Conservation (phyloP, 495 filamentous ascomycete species). For the Antarctomyces pellizariae region DNA sequence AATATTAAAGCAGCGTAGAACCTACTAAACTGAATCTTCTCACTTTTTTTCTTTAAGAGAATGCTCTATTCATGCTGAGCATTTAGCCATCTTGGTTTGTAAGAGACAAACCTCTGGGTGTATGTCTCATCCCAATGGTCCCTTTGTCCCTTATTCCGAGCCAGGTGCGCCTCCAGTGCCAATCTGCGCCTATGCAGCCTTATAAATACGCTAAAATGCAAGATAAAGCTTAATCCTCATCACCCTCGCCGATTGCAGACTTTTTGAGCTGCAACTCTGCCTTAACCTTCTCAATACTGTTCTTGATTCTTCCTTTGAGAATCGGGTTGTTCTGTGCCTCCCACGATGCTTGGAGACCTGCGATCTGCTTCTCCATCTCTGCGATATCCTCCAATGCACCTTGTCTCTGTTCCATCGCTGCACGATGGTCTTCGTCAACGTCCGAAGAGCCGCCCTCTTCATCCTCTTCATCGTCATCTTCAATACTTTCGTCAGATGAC, state of each 20-base stretch:
- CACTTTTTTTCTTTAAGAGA: too few relatives aligned
- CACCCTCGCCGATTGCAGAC: slow-evolving; percentile 22
- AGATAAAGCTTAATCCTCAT: slow-evolving; percentile 17
- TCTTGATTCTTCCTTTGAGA: slow-evolving; percentile 26
- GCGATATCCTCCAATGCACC: slow-evolving; percentile 30
- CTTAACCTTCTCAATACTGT: slow-evolving; percentile 27
- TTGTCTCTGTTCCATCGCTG: slow-evolving; percentile 21
- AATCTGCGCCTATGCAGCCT: not conserved
- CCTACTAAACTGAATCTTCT: too few relatives aligned
- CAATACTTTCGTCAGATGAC: slow-evolving; percentile 16
- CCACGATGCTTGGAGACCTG: slow-evolving; percentile 16
- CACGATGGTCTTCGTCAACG: slow-evolving; percentile 22
- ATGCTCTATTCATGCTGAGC: too few relatives aligned
- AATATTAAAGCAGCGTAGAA: too few relatives aligned
- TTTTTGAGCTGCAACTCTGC: slow-evolving; percentile 34
- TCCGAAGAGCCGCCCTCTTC: slow-evolving; percentile 22
- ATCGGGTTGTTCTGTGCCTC: slow-evolving; percentile 19
- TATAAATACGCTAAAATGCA: not conserved
- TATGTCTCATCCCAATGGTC: slow-evolving; percentile 1
- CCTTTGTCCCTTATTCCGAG: not conserved
- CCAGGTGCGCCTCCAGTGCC: not conserved
- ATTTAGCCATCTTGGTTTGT: too few relatives aligned
- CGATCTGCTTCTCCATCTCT: slow-evolving; percentile 23
- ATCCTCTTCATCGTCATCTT: slow-evolving; percentile 23
- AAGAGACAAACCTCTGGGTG: too few relatives aligned